phyloP scores from a whole-genome alignment of 2,329 filamentous ascomycete genomes.

The Akanthomyces dipterigenus region DNA sequence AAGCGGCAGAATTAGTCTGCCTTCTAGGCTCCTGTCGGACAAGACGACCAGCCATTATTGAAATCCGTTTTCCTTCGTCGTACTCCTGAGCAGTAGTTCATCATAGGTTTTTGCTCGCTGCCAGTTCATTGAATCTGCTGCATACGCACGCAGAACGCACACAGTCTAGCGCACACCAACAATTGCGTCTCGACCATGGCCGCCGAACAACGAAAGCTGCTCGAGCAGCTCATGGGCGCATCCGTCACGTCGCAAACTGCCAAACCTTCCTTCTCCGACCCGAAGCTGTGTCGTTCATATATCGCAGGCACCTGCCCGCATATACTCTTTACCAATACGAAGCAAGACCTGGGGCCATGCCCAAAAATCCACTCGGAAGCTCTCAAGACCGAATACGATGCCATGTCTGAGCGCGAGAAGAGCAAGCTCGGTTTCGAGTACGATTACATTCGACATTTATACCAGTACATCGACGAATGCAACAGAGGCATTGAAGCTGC shows the following conservation, averaged over 20 bases:
- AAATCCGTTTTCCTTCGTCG: neutral
- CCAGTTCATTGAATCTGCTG: neutral
- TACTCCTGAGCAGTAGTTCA: neutral
- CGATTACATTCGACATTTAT: slow-evolving; percentile 93
- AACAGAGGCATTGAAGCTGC: slow-evolving; percentile 88
- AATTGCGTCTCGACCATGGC: slow-evolving; percentile 55
- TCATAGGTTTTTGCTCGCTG: too few relatives aligned
- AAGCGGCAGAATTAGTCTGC: slow-evolving; percentile 5
- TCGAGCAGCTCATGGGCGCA: slow-evolving; percentile 90
- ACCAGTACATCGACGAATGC: slow-evolving; percentile 95
- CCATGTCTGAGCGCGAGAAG: slow-evolving; percentile 62
- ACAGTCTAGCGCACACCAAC: neutral
- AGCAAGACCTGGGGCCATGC: slow-evolving; percentile 89
- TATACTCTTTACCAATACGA: slow-evolving; percentile 99
- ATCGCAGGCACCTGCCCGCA: slow-evolving; percentile 91
- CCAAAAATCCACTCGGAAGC: slow-evolving; percentile 82
- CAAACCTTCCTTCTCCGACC: slow-evolving; percentile 81
- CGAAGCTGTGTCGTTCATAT: slow-evolving; percentile 92
- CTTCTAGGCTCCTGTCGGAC: neutral
- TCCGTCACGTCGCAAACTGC: slow-evolving; percentile 66
- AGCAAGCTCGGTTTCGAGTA: slow-evolving; percentile 85
- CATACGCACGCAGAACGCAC: neutral
- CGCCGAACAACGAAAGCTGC: slow-evolving; percentile 94
- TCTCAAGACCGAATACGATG: slow-evolving; percentile 83
- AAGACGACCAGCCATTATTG: neutral